Conservation (phyloP, 2,329 filamentous ascomycete species). For the Curvularia spicifera region DNA sequence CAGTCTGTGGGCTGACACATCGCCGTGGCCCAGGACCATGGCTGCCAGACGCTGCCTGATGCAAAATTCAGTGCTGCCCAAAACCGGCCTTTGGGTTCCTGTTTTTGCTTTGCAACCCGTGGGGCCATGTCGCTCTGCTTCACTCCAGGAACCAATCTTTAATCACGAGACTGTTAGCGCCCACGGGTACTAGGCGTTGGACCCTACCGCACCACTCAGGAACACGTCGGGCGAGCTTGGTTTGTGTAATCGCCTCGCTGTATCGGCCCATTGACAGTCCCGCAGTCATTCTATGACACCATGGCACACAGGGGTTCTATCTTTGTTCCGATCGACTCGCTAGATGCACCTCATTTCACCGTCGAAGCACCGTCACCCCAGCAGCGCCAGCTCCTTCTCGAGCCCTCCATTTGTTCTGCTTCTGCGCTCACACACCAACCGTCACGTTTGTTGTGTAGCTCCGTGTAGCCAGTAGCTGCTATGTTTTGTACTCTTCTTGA, state of each 20-base stretch:
- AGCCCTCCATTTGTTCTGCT: not conserved
- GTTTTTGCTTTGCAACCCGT: not conserved
- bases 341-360: constrained; percentile 1
- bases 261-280: not conserved
- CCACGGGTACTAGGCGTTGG: not conserved
- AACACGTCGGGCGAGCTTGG: not conserved
- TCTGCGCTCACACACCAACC: no score
- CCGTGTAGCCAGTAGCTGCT: constrained; percentile 3
- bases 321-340: constrained; percentile 1
- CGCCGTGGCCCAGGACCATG: not conserved
- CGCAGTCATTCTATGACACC: constrained; percentile 1
- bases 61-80: constrained; percentile 16
- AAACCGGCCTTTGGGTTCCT: constrained; percentile 15
- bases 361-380: not conserved
- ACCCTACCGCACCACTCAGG: not conserved
- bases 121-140: not conserved
- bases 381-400: not conserved
- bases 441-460: not conserved
- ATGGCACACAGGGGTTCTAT: not conserved
- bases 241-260: not conserved
- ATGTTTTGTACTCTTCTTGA: not conserved
- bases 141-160: not conserved
- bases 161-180: not conserved
- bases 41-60: constrained; percentile 17
- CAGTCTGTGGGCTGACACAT: constrained; percentile 17